A percentile compares a stretch with the other conserved stretches of the same genome.
phyloP scores from a whole-genome alignment of 1,139 yeast genomes.

The Blastobotrys arbuscula region DNA sequence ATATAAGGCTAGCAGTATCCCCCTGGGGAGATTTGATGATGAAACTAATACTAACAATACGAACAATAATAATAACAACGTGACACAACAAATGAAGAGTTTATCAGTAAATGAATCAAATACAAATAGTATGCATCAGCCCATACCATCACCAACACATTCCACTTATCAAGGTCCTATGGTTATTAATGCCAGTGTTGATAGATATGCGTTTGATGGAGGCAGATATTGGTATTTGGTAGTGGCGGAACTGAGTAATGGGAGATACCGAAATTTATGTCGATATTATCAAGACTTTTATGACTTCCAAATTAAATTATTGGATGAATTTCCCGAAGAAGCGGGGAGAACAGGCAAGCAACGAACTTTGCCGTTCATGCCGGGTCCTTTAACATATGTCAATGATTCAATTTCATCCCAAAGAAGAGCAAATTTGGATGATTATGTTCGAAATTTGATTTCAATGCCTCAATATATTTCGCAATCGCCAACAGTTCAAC shows the following conservation, averaged over 20 bases:
- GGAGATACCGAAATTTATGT: constrained; percentile 65
- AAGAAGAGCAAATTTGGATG: constrained; percentile 78
- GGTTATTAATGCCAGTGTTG: constrained; percentile 63
- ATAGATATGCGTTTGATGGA: constrained; percentile 72
- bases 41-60: constrained; percentile 5
- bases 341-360: constrained; percentile 81
- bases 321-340: constrained; percentile 84
- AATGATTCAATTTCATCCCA: constrained; percentile 83
- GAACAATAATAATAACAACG: neutral
- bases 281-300: constrained; percentile 95
- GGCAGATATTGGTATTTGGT: constrained; percentile 89
- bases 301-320: constrained; percentile 79
- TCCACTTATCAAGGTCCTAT: constrained; percentile 10
- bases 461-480: constrained; percentile 75
- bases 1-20: constrained; percentile 87
- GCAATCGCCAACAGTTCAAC: constrained; percentile 55
- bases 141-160: constrained; percentile 11
- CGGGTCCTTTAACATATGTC: constrained; percentile 92
- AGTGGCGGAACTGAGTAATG: constrained; percentile 62
- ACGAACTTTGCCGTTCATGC: constrained; percentile 86
- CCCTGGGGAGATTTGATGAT: constrained; percentile 51
- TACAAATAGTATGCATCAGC: too few relatives aligned
- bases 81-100: constrained; percentile 8
- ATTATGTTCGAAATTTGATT: constrained; percentile 70
- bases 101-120: constrained; percentile 9